Percentiles rank a stretch among this genome's conserved stretches.
phyloP scores from a whole-genome alignment of 2,329 filamentous ascomycete genomes.

The Calonectria naviculata region DNA sequence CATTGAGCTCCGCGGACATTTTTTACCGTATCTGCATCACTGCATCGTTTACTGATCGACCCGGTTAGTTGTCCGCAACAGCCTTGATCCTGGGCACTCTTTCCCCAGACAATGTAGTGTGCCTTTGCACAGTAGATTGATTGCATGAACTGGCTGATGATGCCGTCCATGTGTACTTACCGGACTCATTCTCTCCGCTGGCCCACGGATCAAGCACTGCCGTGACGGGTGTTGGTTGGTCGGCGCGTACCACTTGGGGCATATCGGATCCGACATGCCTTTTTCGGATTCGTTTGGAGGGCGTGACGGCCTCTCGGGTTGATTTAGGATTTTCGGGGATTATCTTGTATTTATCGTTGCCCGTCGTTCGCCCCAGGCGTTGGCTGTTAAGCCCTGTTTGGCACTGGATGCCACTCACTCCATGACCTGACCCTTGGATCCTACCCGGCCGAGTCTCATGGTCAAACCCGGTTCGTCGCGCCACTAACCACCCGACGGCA shows the following conservation, averaged over 20 bases:
- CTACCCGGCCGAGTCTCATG: slow-evolving; percentile 9
- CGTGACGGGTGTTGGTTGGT: neutral
- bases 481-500: slow-evolving; percentile 14
- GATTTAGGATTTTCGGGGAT: neutral
- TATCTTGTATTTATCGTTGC: neutral
- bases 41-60: neutral
- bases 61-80: neutral
- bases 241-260: neutral
- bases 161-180: neutral
- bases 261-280: neutral
- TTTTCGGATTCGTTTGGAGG: neutral
- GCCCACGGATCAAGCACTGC: neutral
- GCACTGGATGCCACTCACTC: neutral
- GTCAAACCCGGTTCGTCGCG: slow-evolving; percentile 14
- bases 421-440: neutral
- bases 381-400: neutral
- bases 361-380: neutral
- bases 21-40: neutral
- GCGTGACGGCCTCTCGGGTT: neutral
- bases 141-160: neutral
- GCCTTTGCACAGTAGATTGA: no score
- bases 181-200: neutral
- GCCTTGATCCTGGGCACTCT: neutral
- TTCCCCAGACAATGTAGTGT: neutral
- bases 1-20: neutral